These are phyloP conservation scores for Hyparrhenia diplandra DNA, from an alignment of 176 grass and related monocot genomes.

Conservation along the genomic window DNA sequence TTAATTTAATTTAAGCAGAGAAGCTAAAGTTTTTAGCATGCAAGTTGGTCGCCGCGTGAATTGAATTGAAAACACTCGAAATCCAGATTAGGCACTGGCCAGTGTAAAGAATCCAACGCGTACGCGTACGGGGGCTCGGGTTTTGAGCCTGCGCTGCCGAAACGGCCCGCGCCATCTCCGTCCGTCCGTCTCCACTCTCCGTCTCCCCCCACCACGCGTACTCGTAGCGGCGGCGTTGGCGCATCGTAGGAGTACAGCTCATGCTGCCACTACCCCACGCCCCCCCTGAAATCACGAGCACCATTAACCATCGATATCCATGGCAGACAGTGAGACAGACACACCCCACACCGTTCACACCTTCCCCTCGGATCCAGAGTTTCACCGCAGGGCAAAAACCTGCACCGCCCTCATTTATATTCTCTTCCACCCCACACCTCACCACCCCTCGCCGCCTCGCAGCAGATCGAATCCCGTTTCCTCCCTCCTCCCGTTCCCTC, in stretches of 20 bases:
- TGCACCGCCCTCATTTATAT: slow-evolving; percentile 23
- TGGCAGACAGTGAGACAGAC: background rate
- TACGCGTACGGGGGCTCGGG: background rate
- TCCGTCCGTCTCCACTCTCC: background rate
- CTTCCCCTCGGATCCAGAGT: background rate
- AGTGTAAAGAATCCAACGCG: background rate
- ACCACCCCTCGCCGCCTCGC: background rate
- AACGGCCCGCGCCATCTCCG: too few species aligned
- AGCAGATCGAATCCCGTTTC: background rate
- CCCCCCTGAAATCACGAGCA: background rate
- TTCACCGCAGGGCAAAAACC: background rate
- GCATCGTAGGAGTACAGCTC: slow-evolving; percentile 19
- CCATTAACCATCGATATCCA: background rate
- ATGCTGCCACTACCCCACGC: background rate
- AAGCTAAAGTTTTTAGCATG: background rate
- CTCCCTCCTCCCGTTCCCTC: background rate
- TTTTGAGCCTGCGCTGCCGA: background rate
- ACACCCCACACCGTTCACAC: too few species aligned
- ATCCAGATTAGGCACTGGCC: background rate
- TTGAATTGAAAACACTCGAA: background rate
- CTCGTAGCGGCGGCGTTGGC: background rate
- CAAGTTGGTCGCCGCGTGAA: background rate
- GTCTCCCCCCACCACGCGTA: background rate
- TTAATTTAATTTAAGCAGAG: background rate
- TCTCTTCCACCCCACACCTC: background rate